Evolutionary conservation across 2,329 filamentous ascomycete genomes (phyloP), one percentile per base, ranked within the genome.

Genomic region (Pseudogymnoascus sp.): DNA sequence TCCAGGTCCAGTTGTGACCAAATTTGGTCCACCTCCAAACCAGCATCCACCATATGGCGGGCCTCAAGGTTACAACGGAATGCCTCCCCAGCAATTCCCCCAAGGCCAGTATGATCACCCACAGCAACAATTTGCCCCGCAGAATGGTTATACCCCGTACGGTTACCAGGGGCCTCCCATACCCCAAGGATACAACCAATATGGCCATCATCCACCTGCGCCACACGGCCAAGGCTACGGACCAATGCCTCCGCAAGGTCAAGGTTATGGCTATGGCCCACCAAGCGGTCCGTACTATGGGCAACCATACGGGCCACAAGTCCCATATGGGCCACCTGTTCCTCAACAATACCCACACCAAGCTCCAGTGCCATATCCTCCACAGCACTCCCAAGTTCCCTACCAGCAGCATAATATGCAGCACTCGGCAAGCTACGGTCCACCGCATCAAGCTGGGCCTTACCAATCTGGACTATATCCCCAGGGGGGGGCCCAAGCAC

Each of bases 41-140:
- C 59, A 60, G 18, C 59, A 40, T 6, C 59, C 33, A 60, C 33
- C 12, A 42, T 60, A 60, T 25, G 59, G 35, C 2, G 59, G 14
- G 12, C 59, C 18, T 6, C 59, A 60, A 40, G 59, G 59, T 11
- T 42, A 40, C 38, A 23, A 38, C 12, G 59, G 16, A 38, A 38
- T 40, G 25, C 35, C 35, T 8, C 38, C 23, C 35, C 59, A 40
- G 12, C 59, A 60, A 31, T 33, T 56, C 8, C 59, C 59, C 21
- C 59, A 60, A 25, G 38, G 59, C 10, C 33, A 25, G 11, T 69
- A 71, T 62, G 35, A 63, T 53, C 68, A 68, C 64, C 63, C 66
- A 40, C 66, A 66, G 59, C 68, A 69, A 38, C 67, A 70, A 53
- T 70, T 68, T 63, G 63, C 64, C 18, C 62, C 59, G 40, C 67